Evolutionary conservation across 2,329 filamentous ascomycete species (phyloP), one percentile per base, ranked within the genome.

Genomic region (Chrysoporthe austroafricana): DNA sequence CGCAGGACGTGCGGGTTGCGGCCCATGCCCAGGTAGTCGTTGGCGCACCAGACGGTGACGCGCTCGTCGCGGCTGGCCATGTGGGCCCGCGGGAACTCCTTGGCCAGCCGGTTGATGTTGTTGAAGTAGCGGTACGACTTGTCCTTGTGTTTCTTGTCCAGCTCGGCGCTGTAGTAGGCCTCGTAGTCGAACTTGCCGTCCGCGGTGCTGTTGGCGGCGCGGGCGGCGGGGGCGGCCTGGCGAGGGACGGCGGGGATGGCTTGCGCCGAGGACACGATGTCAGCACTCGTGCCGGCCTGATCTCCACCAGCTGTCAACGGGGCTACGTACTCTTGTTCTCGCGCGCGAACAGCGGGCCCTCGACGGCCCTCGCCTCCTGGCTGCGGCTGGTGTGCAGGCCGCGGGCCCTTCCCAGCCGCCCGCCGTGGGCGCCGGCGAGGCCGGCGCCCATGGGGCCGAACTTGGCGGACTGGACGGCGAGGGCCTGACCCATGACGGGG

Each of bases 71-170:
- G 87, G 68, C 86, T 89, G 18, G 92, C 87, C 86, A 96, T 97
- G 80, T 99, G 96, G 58, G 96, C 96, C 72, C 92, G 92, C 42
- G 96, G 96, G 71, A 99, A 99, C 72, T 98, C 93, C 82, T 96
- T 93, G 72, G 96, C 96, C 70, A 99, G 86, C 46, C 96, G 94
- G 77, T 99, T 99, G 88, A 99, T 99, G 85, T 99, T 99, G 86
- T 99, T 99, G 85, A 99, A 99, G 84, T 98, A 98, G 77, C 96
- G 93, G 84, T 99, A 99, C 63, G 94, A 97, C 84, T 97, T 98
- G 86, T 99, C 96, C 86, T 97, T 94, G 86, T 97, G 96, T 84
- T 99, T 99, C 88, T 97, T 98, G 74, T 97, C 93, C 73, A 99
- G 82, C 79, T 99, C 95, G 70, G 83, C 83, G 72, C 90, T 83